Evolutionary conservation across 768 basidiomycete species (phyloP).

Genomic region (Pluteus cervinus): DNA sequence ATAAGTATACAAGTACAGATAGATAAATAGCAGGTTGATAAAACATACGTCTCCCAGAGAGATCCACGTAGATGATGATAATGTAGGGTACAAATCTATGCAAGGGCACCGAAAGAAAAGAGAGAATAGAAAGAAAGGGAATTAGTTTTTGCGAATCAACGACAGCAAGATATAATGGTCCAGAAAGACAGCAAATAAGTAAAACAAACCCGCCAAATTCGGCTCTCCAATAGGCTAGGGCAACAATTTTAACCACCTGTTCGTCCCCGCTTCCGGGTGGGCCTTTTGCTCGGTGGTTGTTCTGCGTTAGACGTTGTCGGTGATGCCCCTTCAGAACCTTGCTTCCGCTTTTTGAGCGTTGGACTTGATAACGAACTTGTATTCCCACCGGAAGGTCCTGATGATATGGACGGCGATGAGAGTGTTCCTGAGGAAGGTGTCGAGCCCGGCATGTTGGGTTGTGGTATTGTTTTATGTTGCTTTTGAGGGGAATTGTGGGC

Average conservation of each 20-base stretch:
- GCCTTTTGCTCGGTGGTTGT: constrained; percentile 44
- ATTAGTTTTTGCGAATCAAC: constrained; percentile 1
- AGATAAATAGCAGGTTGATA: constrained; percentile 24
- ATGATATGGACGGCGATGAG: constrained; percentile 18
- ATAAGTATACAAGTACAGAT: constrained; percentile 14
- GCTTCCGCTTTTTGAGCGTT: constrained; percentile 55
- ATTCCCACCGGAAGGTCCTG: constrained; percentile 35
- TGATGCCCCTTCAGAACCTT: constrained; percentile 36
- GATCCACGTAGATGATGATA: constrained; percentile 25
- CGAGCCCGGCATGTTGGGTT: constrained; percentile 19
- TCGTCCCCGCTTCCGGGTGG: constrained; percentile 49
- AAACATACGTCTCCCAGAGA: constrained; percentile 20
- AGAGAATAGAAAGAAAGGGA: constrained; percentile 12
- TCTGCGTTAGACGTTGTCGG: constrained; percentile 43
- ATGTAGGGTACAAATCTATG: constrained; percentile 31
- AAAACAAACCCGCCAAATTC: constrained; percentile 9
- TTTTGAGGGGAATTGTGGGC: constrained; percentile 55
- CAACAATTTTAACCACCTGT: no score
- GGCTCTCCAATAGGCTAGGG: no score
- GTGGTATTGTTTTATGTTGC: constrained; percentile 53
- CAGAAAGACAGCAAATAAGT: constrained; percentile 8
- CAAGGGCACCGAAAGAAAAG: constrained; percentile 14
- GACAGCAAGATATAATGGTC: constrained; percentile 15
- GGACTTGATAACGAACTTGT: constrained; percentile 44
- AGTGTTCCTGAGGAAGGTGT: constrained; percentile 29